Conservation (phyloP, 1,139 yeast genomes). For the Wickerhamiella pararugosa region DNA sequence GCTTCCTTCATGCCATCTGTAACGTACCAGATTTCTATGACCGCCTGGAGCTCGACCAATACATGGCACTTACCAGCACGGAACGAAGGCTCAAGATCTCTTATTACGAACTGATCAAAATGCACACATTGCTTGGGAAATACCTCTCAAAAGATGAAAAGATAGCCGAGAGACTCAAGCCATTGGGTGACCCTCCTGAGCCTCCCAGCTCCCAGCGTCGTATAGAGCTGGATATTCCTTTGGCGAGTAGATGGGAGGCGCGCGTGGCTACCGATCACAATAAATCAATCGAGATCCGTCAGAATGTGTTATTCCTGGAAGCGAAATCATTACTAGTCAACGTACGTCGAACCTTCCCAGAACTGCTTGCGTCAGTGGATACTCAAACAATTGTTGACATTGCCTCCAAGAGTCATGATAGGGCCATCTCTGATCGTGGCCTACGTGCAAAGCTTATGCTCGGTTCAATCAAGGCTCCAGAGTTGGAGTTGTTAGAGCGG, state of each 20-base stretch:
- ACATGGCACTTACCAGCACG: conserved; percentile 27
- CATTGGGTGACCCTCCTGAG: conserved; percentile 24
- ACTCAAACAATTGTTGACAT: conserved; percentile 23
- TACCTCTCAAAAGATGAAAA: conserved; percentile 20
- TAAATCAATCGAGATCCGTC: conserved; percentile 22
- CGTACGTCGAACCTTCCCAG: conserved; percentile 25
- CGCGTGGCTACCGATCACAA: conserved; percentile 23
- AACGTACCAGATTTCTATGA: conserved; percentile 32
- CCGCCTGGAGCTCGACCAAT: conserved; percentile 30
- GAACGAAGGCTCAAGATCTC: conserved; percentile 25
- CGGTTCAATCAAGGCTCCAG: conserved; percentile 16
- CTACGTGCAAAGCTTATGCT: conserved; percentile 25
- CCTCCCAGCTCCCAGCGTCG: conserved; percentile 22
- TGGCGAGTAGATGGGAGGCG: conserved; percentile 28
- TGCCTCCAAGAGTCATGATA: conserved; percentile 23
- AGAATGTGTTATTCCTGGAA: conserved; percentile 27
- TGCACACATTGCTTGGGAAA: conserved; percentile 26
- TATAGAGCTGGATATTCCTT: conserved; percentile 23
- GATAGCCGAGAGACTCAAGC: conserved; percentile 21
- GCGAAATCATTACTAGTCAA: conserved; percentile 27
- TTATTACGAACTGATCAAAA: conserved; percentile 26
- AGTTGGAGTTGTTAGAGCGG: conserved; percentile 20
- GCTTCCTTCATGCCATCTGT: conserved; percentile 26
- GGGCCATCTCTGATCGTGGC: conserved; percentile 25
- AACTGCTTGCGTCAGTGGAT: conserved; percentile 21